These are phyloP conservation scores for Chrysopogon serrulatus DNA, from an alignment of 176 grass and related monocot species.

Conservation along the genomic window DNA sequence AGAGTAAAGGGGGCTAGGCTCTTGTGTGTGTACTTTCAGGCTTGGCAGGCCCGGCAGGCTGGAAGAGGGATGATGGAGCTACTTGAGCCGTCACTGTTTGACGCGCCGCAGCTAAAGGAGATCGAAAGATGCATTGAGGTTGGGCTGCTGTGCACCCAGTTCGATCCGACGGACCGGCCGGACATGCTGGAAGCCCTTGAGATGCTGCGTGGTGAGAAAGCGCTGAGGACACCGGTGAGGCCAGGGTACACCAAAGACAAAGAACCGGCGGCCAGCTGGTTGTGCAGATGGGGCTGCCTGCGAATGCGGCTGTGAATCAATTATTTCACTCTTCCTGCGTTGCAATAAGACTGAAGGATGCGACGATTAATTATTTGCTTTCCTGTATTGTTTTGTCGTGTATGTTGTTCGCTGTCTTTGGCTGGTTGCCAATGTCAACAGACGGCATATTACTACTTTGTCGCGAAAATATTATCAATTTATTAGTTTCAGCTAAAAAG, in stretches of 20 bases:
- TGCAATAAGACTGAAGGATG: no score
- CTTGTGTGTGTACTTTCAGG: neutral
- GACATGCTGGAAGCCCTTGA: neutral
- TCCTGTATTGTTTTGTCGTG: no score
- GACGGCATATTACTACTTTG: no score
- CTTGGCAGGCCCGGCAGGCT: neutral
- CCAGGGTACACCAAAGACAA: neutral
- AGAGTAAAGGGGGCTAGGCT: no score
- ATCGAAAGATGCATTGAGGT: neutral
- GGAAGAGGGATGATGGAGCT: neutral
- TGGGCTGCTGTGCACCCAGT: neutral
- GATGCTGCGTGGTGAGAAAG: neutral
- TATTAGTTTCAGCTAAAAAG: no score
- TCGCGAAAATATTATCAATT: no score
- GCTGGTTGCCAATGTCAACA: no score
- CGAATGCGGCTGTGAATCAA: no score
- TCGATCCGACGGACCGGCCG: neutral
- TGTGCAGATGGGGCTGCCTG: neutral
- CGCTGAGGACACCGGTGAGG: neutral
- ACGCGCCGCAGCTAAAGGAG: neutral
- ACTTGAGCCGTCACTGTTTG: neutral
- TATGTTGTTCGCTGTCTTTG: no score
- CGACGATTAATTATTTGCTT: no score
- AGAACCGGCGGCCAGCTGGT: neutral
- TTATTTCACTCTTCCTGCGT: no score